Base-by-base conservation (phyloP, 148 eudicot genomes). In the Vaccinium myrtillus region DNA sequence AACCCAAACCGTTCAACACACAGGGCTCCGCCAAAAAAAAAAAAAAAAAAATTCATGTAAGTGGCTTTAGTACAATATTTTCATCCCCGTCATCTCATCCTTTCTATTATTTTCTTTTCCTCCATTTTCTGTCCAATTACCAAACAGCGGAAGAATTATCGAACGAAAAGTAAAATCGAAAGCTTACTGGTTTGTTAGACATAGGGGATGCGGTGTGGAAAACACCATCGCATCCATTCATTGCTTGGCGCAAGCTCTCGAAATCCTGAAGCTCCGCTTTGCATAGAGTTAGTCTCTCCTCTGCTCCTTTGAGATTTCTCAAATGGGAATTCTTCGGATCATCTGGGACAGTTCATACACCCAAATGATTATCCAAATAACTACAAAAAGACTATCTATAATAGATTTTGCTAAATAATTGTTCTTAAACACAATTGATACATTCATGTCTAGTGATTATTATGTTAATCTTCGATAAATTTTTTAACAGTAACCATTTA, bases 201-300 rank as follows among this genome's bases (percentile, higher is more conserved):
- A 96, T 95, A 1, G 98, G 99, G 32, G 98, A 95, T 15, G 99
- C 99, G 50, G 98, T 92, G 89, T 94, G 98, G 84, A 96, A 96
- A 84, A 96, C 99, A 59, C 98, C 99, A 69, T 92, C 90, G 84
- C 98, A 96, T 0, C 98, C 98, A 53, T 85, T 74, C 80, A 96
- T 95, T 16, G 99, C 98, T 81, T 86, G 92, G 75, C 91, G 89
- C 5, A 96, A 82, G 83, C 98, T 92, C 82, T 91, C 91, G 75
- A 83, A 96, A 89, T 95, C 96, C 39, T 91, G 85, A 87, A 96
- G 98, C 88, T 96, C 96, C 16, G 97, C 97, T 63, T 86, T 96
- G 83, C 92, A 93, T 10, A 96, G 85, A 56, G 87, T 95, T 82
- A 96, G 54, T 84, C 99, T 93, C 90, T 95, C 95, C 15, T 87